Base-by-base conservation (phyloP, 2,329 filamentous ascomycete species). In the Byssothecium circinans region DNA sequence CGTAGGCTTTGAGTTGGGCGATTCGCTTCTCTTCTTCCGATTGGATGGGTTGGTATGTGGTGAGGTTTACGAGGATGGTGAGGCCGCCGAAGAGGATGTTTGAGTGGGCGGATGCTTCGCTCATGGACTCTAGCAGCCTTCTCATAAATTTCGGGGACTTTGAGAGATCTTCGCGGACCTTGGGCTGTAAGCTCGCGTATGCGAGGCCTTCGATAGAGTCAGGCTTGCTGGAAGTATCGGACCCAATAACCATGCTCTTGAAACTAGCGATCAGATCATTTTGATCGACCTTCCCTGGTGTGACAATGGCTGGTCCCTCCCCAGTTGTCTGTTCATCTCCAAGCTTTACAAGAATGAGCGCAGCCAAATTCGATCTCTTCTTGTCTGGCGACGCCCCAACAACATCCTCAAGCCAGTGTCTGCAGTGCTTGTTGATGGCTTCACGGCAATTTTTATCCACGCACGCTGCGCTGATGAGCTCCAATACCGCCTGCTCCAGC, bases 21-120 rank as follows among this genome's bases (percentile, higher is more conserved):
- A 99, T 89, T 64, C 89, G 90, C 74, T 92, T 94, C 62, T 96
- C 87, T 70, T 99, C 94, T 54, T 96, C 92, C 0, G 89, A 86
- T 33, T 91, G 78, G 7, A 78, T 77, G 6, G 91, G 91, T 33
- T 83, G 80, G 67, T 95, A 97, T 23, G 82, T 79, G 12, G 90
- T 95, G 42, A 99, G 75, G 64, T 97, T 96, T 45, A 84, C 78
- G 56, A 97, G 81, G 45, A 96, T 87, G 65, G 88, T 95, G 33
- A 99, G 78, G 15, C 85, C 88, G 39, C 92, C 92, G 65, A 95
- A 96, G 0, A 91, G 86, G 19, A 88, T 76, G 11, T 88, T 85
- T 30, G 74, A 71, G 40, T 78, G 59, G 2, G 70, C 60, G 7
- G 69, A 58, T 15, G 65, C 47, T 22, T 61, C 55, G 33, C 20